Evolutionary conservation across 2,329 filamentous ascomycete genomes (phyloP).

Genomic region (Annulohypoxylon truncatum): DNA sequence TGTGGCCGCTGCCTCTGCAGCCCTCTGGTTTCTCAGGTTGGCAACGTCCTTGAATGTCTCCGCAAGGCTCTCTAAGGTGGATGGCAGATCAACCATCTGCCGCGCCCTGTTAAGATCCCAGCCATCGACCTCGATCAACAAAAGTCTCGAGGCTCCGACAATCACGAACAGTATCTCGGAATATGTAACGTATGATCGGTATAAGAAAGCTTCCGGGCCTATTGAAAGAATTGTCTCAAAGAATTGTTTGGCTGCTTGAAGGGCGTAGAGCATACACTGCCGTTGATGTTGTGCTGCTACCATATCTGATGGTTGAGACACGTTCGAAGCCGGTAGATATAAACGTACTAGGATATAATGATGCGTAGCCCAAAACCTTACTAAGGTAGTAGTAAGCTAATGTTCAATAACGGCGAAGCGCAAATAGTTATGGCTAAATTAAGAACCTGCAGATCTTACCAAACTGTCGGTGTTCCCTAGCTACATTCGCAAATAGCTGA

Average conservation of each 20-base stretch:
- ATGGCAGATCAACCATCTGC: slow-evolving; percentile 40
- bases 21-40: slow-evolving; percentile 32
- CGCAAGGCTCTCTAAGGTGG: slow-evolving; percentile 39
- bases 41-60: slow-evolving; percentile 18
- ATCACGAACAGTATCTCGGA: slow-evolving; percentile 47
- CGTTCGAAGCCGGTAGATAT: slow-evolving; percentile 55
- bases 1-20: slow-evolving; percentile 35
- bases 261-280: slow-evolving; percentile 52
- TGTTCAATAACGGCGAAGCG: not conserved
- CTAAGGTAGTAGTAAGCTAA: slow-evolving; percentile 35
- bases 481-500: slow-evolving; percentile 49
- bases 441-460: slow-evolving; percentile 30
- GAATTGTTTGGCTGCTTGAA: slow-evolving; percentile 51
- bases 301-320: slow-evolving; percentile 42
- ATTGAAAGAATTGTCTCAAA: slow-evolving; percentile 50
- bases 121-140: slow-evolving; percentile 45
- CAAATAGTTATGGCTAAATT: not conserved
- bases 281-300: slow-evolving; percentile 34
- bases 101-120: slow-evolving; percentile 46
- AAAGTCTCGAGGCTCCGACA: slow-evolving; percentile 47
- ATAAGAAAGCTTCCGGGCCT: slow-evolving; percentile 44
- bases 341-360: slow-evolving; percentile 54
- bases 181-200: slow-evolving; percentile 42
- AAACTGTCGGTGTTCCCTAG: slow-evolving; percentile 45
- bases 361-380: slow-evolving; percentile 49